Percentiles rank a stretch among this genome's conserved stretches.
phyloP scores from a whole-genome alignment of 495 filamentous ascomycete genomes.

The Melanomma pulvis-pyrius region DNA sequence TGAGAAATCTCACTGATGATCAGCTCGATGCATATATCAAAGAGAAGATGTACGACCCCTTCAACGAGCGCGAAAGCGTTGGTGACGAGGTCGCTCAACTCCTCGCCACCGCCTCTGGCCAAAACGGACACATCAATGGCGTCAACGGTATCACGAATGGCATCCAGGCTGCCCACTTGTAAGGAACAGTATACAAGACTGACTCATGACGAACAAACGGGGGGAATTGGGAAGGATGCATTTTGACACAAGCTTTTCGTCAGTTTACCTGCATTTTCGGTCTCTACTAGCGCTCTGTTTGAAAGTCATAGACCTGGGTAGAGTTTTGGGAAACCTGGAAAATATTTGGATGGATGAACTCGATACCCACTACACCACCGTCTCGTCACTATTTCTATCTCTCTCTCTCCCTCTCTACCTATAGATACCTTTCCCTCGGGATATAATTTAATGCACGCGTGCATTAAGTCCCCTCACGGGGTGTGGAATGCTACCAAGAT shows the following conservation, averaged over 20 bases:
- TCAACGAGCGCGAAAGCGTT: constrained; percentile 44
- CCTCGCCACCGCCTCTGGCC: constrained; percentile 29
- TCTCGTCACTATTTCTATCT: neutral
- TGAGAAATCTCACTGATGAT: constrained; percentile 72
- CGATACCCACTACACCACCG: constrained; percentile 5
- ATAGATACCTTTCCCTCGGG: neutral
- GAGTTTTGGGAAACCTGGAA: neutral
- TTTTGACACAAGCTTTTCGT: constrained; percentile 34
- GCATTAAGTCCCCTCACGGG: neutral
- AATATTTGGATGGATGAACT: constrained; percentile 1
- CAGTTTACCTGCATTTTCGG: constrained; percentile 25
- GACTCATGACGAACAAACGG: neutral
- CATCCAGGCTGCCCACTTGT: constrained; percentile 24
- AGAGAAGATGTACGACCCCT: constrained; percentile 78
- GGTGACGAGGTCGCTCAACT: constrained; percentile 39
- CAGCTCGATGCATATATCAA: constrained; percentile 80
- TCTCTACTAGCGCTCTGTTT: constrained; percentile 10
- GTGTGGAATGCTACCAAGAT: too few species aligned
- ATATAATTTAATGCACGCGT: neutral
- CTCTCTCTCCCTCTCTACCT: neutral
- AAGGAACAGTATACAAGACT: neutral
- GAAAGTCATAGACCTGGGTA: constrained; percentile 7
- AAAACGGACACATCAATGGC: constrained; percentile 18
- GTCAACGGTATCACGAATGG: constrained; percentile 19
- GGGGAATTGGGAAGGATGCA: constrained; percentile 8